A percentile compares a stretch with the other conserved stretches of the same genome.
Evolutionary conservation across 2,329 filamentous ascomycete genomes (phyloP).

Genomic region (Sporothrix pallida): DNA sequence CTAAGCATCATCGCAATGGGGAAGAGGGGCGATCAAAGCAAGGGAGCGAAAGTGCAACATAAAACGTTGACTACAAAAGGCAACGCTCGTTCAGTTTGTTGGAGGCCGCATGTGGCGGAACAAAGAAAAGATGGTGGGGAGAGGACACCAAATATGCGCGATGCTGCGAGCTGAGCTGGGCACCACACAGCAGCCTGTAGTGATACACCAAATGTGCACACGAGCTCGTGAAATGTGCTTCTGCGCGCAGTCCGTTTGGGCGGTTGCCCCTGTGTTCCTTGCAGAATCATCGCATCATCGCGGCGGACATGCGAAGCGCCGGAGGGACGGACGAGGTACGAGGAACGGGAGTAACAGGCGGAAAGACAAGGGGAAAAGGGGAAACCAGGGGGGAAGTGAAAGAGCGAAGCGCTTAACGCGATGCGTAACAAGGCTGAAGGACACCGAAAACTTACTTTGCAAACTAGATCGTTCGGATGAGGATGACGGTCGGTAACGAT

Average conservation of each 20-base stretch:
- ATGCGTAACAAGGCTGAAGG: neutral
- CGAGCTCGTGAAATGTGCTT: neutral
- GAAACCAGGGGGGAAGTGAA: neutral
- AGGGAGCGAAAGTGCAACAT: neutral
- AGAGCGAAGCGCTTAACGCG: neutral
- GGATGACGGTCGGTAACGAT: slow-evolving; percentile 17
- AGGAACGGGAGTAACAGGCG: neutral
- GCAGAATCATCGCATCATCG: slow-evolving; percentile 12
- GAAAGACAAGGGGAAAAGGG: neutral
- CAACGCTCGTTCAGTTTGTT: neutral
- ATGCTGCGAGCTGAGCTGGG: neutral
- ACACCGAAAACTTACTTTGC: slow-evolving; percentile 29
- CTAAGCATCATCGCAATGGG: neutral
- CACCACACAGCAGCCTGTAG: slow-evolving; percentile 19
- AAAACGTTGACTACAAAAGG: neutral
- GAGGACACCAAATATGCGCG: neutral
- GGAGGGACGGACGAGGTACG: neutral
- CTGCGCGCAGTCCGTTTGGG: neutral
- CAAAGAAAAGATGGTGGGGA: neutral
- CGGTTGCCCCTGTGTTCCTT: slow-evolving; percentile 12
- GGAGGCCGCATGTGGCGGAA: slow-evolving; percentile 16
- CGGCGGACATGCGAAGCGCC: neutral
- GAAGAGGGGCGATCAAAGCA: neutral
- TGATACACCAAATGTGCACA: slow-evolving; percentile 18
- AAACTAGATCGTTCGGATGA: slow-evolving; percentile 28